Evolutionary conservation across 768 basidiomycete species (phyloP).

Genomic region (Hortiboletus flavorubellus): DNA sequence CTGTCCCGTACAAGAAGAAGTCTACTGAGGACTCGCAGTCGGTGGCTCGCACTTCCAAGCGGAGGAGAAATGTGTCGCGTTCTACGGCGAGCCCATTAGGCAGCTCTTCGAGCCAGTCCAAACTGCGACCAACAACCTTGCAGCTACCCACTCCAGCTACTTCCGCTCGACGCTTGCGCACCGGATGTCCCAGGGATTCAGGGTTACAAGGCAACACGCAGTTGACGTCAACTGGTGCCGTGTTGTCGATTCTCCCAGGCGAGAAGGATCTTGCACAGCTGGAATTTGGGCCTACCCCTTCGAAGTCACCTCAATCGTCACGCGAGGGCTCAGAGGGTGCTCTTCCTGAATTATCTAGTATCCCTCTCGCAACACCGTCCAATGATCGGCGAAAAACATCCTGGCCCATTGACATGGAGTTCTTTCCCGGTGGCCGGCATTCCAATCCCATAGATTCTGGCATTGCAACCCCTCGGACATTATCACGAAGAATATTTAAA

Average conservation of each 20-base stretch:
- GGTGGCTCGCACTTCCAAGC: constrained; percentile 16
- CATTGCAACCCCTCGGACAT: constrained; percentile 18
- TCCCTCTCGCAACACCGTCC: constrained; percentile 10
- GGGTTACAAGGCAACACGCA: not conserved
- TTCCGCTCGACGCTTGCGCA: constrained; percentile 13
- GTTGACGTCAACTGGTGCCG: not conserved
- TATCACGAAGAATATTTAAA: constrained; percentile 3
- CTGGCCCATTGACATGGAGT: not conserved
- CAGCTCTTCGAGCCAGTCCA: constrained; percentile 1
- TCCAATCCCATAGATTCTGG: not conserved
- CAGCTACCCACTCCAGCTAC: constrained; percentile 26
- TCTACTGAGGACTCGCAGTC: not conserved
- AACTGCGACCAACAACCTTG: not conserved
- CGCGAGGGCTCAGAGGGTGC: not conserved
- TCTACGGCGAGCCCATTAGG: not conserved
- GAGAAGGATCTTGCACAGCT: constrained; percentile 3
- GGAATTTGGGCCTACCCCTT: constrained; percentile 1
- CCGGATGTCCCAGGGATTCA: not conserved
- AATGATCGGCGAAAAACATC: not conserved
- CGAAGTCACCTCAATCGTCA: not conserved
- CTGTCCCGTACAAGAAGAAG: constrained; percentile 2
- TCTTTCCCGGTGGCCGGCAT: not conserved
- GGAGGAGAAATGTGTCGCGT: constrained; percentile 2
- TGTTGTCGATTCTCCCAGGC: not conserved
- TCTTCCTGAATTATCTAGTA: not conserved